Conservation (phyloP, 2,329 filamentous ascomycete species). For the Onygenales sp. region DNA sequence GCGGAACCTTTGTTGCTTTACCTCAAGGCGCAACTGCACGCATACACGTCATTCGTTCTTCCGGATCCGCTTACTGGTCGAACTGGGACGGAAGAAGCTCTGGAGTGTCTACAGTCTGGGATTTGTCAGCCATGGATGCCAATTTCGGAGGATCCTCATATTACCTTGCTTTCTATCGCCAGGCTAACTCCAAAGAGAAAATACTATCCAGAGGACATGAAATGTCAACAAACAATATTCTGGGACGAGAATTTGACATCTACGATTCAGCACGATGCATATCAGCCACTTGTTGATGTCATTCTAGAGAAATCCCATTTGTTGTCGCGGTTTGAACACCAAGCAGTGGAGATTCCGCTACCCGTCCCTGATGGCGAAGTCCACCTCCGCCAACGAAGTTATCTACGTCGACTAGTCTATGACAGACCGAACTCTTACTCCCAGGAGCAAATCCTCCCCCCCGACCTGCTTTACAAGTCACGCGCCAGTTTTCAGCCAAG, state of each 20-base stretch:
- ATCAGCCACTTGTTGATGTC: constrained; percentile 9
- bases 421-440: no score
- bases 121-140: constrained; percentile 8
- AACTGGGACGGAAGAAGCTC: constrained; percentile 16
- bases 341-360: no score
- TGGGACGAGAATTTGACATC: constrained; percentile 34
- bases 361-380: no score
- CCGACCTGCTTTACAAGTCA: no score
- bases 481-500: no score
- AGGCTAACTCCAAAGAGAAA: constrained; percentile 26
- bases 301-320: no score
- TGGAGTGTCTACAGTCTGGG: constrained; percentile 9
- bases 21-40: constrained; percentile 15
- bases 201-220: constrained; percentile 36
- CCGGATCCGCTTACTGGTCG: constrained; percentile 20
- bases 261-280: constrained; percentile 33
- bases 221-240: constrained; percentile 31
- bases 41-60: constrained; percentile 18
- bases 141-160: constrained; percentile 3
- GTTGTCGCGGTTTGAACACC: no score
- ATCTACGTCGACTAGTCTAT: no score
- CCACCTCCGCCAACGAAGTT: no score
- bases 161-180: constrained; percentile 5
- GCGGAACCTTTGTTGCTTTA: no score
- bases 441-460: no score